Evolutionary conservation across 2,329 filamentous ascomycete genomes (phyloP), one percentile per base, ranked within the genome.

Genomic region (Colletotrichum gloeosporioides): DNA sequence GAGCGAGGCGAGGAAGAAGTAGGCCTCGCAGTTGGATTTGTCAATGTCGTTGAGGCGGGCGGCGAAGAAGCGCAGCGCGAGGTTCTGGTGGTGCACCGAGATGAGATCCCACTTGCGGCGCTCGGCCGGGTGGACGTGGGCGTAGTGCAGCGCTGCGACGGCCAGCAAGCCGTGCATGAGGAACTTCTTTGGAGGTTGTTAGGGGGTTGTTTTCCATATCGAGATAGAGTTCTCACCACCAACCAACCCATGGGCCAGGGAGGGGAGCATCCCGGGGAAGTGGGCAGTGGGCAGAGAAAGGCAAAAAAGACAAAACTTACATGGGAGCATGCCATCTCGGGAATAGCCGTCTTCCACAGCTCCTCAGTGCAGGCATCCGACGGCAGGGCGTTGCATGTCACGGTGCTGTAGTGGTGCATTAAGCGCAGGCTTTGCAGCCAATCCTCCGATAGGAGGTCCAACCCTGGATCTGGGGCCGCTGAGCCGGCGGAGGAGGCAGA

Each of bases 381-480:
- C 0, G 83, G 83, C 3, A 85, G 72, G 2, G 81, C 82, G 12
- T 79, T 69, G 57, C 79, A 82, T 3, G 83, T 82, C 3, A 71
- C 78, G 15, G 81, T 79, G 8, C 80, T 82, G 70, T 82, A 85
- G 57, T 85, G 83, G 61, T 86, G 83, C 79, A 86, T 82, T 49
- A 85, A 78, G 71, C 83, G 82, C 13, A 86, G 81, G 67, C 85
- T 84, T 6, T 81, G 79, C 8, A 83, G 80, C 83, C 83, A 85
- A 61, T 55, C 79, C 75, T 70, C 69, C 75, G 79, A 65, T 53
- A 75, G 36, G 80, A 75, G 44, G 80, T 78, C 64, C 80, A 78
- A 5, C 73, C 44, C 44, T 53, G 39, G 78, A 73, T 68, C 69
- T 8, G 69, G 55, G 18, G 59, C 59, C 15, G 39, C 36, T 27